A percentile compares a stretch with the other conserved stretches of the same genome.
Conservation (phyloP, 768 basidiomycete species). For the Amanita rubescens region DNA sequence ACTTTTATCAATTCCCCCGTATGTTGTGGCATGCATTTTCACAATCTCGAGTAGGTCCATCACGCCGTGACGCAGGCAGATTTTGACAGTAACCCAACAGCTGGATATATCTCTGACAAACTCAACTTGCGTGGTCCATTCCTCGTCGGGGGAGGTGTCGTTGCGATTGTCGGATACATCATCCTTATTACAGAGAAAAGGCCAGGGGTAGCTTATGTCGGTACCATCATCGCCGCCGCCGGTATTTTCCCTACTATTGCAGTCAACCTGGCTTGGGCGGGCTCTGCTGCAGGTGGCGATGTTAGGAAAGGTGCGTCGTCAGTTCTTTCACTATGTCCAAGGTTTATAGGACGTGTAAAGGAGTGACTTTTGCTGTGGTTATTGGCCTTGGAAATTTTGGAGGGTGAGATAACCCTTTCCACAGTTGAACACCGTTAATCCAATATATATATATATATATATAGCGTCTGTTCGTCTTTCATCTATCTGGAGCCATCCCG, state of each 20-base stretch:
- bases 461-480: constrained; percentile 35
- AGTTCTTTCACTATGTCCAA: no score
- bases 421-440: background rate
- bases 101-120: constrained; percentile 36
- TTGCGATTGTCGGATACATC: constrained; percentile 46
- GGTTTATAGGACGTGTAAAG: constrained; percentile 1
- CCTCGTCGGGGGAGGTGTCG: constrained; percentile 31
- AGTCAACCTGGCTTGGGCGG: constrained; percentile 45
- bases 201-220: constrained; percentile 36
- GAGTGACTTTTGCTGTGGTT: constrained; percentile 45
- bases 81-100: constrained; percentile 4
- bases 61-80: no score
- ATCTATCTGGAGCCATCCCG: constrained; percentile 30
- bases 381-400: constrained; percentile 51
- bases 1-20: constrained; percentile 42
- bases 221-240: constrained; percentile 40
- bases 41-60: constrained; percentile 25
- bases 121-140: constrained; percentile 40
- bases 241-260: constrained; percentile 49
- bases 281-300: constrained; percentile 50
- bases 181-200: constrained; percentile 31
- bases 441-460: no score
- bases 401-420: constrained; percentile 19
- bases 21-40: constrained; percentile 35
- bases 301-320: constrained; percentile 32